Percentiles rank a stretch among this genome's conserved stretches.
These are phyloP conservation scores for Coniferiporia weirii DNA, from an alignment of 1,284 basidiomycete species.

Conservation along the genomic window DNA sequence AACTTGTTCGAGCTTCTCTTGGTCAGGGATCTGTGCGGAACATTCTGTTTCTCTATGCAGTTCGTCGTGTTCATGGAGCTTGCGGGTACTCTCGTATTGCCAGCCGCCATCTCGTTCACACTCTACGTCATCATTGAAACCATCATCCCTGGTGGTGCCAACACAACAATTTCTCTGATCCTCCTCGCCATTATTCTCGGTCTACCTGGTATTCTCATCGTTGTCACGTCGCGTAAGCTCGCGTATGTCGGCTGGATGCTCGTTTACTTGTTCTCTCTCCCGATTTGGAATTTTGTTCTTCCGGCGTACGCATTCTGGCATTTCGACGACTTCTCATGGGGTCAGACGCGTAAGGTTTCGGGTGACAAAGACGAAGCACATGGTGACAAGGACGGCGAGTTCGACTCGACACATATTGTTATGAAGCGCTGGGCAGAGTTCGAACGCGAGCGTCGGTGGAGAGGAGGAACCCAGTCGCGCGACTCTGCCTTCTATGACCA, in stretches of 20 bases:
- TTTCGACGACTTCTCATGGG: slow-evolving; percentile 99
- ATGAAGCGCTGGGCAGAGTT: slow-evolving; percentile 99
- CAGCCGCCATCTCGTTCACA: slow-evolving; percentile 97
- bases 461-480: slow-evolving; percentile 75
- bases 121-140: slow-evolving; percentile 86
- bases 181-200: slow-evolving; percentile 92
- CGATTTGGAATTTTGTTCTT: slow-evolving; percentile 94
- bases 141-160: slow-evolving; percentile 72
- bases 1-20: slow-evolving; percentile 92
- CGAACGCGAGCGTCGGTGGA: slow-evolving; percentile 93
- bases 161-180: slow-evolving; percentile 91
- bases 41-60: slow-evolving; percentile 97
- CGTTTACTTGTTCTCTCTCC: slow-evolving; percentile 88
- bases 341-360: slow-evolving; percentile 85
- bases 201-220: slow-evolving; percentile 91
- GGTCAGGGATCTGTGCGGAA: slow-evolving; percentile 92
- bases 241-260: slow-evolving; percentile 98
- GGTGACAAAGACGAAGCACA: slow-evolving; percentile 69
- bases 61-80: slow-evolving; percentile 98
- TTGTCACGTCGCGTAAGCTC: slow-evolving; percentile 90
- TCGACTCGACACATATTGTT: slow-evolving; percentile 93
- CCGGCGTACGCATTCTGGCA: slow-evolving; percentile 98
- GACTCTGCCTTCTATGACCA: slow-evolving; percentile 71
- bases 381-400: slow-evolving; percentile 91
- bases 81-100: slow-evolving; percentile 91